These are phyloP conservation scores for Flaveria brownii DNA, from an alignment of 129 eudicot genomes.

Conservation along the genomic window DNA sequence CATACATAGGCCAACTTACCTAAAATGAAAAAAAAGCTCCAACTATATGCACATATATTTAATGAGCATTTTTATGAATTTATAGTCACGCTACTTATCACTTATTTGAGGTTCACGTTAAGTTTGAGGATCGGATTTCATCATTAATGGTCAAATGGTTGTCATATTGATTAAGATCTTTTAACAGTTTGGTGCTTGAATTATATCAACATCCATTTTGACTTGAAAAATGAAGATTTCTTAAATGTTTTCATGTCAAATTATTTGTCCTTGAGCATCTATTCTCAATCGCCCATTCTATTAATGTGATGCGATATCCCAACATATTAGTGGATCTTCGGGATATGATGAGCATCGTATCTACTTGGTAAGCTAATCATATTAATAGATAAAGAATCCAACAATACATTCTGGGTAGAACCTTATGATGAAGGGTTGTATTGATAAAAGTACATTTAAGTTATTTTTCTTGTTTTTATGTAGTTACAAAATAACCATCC, in stretches of 20 bases:
- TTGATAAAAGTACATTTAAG: too few relatives aligned
- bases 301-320: too few relatives aligned
- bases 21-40: background rate
- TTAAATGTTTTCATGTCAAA: too few relatives aligned
- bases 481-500: too few relatives aligned
- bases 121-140: conserved; percentile 25
- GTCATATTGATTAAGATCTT: conserved; percentile 6
- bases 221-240: background rate
- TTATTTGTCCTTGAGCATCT: background rate
- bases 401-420: too few relatives aligned
- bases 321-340: too few relatives aligned
- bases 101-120: conserved; percentile 28
- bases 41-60: conserved; percentile 15
- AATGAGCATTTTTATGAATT: conserved; percentile 24
- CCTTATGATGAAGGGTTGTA: too few relatives aligned
- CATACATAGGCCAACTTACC: too few relatives aligned
- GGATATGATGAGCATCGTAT: too few relatives aligned
- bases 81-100: conserved; percentile 15
- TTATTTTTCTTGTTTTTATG: too few relatives aligned
- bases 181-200: conserved; percentile 1
- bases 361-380: too few relatives aligned
- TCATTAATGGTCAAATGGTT: conserved; percentile 31
- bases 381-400: too few relatives aligned
- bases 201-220: conserved; percentile 7
- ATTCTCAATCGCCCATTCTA: background rate